phyloP scores from a whole-genome alignment of 2,329 filamentous ascomycete genomes.

The Lachnellula cervina region DNA sequence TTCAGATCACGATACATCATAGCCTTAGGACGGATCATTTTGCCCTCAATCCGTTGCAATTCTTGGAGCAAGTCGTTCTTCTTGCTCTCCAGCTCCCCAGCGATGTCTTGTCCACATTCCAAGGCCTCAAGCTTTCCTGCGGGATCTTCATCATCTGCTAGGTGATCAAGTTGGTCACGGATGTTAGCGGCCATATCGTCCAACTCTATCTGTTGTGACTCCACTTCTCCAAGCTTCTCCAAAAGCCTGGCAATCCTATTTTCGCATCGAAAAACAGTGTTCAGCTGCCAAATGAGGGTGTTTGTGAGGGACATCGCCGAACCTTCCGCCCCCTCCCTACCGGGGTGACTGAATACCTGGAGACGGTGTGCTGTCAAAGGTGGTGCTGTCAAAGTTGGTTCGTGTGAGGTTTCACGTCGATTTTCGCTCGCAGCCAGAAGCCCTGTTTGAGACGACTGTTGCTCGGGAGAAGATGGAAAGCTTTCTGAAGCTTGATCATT shows the following conservation, averaged over 20 bases:
- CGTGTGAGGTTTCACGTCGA: not conserved
- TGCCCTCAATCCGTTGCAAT: not conserved
- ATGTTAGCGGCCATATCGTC: not conserved
- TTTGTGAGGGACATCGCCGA: not conserved
- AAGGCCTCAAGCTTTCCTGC: too few relatives aligned
- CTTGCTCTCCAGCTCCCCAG: not conserved
- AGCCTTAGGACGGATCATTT: not conserved
- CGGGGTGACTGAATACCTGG: not conserved
- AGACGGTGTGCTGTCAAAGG: not conserved
- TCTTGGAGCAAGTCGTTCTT: not conserved
- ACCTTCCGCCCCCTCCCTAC: not conserved
- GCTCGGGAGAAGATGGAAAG: too few relatives aligned
- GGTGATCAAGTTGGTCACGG: not conserved
- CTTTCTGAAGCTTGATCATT: too few relatives aligned
- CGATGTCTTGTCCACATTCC: not conserved
- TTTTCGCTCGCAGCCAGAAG: too few relatives aligned
- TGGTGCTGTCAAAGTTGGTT: not conserved
- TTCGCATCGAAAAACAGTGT: constrained; percentile 2
- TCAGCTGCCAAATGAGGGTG: not conserved
- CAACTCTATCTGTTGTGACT: not conserved
- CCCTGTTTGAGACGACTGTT: too few relatives aligned
- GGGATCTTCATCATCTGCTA: not conserved
- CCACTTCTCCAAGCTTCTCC: not conserved
- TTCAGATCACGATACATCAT: not conserved
- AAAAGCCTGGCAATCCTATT: not conserved